Conservation (phyloP, 192 early-diverging fungal species). For the Coemansia sp. region DNA sequence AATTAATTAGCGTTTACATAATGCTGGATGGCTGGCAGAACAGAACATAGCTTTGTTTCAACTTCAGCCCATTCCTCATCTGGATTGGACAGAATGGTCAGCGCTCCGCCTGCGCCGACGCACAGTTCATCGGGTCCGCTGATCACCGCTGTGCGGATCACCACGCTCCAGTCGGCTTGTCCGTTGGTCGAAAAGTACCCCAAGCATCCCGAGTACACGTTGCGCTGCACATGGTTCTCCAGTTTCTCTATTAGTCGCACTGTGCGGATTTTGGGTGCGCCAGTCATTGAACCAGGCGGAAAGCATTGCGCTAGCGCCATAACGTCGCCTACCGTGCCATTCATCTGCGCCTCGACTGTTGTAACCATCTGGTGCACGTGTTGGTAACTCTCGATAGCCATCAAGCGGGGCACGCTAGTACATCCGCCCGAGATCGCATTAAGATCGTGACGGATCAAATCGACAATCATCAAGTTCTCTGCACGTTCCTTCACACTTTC, state of each 20-base stretch:
- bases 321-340: conserved; percentile 61
- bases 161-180: conserved; percentile 76
- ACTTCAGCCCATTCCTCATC: conserved; percentile 88
- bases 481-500: conserved; percentile 85
- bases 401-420: conserved; percentile 79
- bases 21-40: conserved; percentile 2
- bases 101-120: conserved; percentile 92
- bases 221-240: conserved; percentile 62
- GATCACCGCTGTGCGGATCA: conserved; percentile 88
- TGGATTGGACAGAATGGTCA: conserved; percentile 83
- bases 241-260: conserved; percentile 71
- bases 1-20: not conserved
- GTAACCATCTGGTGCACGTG: conserved; percentile 92
- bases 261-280: conserved; percentile 90
- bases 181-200: conserved; percentile 79
- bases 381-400: conserved; percentile 87
- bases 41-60: conserved; percentile 63
- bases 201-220: conserved; percentile 86
- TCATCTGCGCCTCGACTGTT: conserved; percentile 71
- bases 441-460: conserved; percentile 93
- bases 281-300: conserved; percentile 97
- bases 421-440: conserved; percentile 65
- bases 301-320: conserved; percentile 77
- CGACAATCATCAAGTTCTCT: conserved; percentile 98
- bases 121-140: conserved; percentile 45